Evolutionary conservation across 805 yeast genomes (phyloP).

Genomic region (Candida caryicola): DNA sequence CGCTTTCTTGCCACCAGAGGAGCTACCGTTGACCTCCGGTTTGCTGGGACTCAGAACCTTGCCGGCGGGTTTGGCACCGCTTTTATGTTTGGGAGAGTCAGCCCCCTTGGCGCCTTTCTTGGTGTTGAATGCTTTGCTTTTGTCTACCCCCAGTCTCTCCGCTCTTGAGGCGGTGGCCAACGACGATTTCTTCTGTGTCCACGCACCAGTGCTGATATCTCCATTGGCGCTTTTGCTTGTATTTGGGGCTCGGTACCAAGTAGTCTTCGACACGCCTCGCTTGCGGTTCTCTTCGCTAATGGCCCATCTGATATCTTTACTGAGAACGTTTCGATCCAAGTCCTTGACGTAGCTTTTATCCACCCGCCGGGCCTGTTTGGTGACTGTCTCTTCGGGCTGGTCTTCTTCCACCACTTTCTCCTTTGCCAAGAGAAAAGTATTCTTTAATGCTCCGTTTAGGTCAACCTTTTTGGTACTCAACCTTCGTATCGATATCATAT

Average conservation of each 20-base stretch:
- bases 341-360: conserved; percentile 12
- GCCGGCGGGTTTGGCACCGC: not conserved
- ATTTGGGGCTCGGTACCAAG: not conserved
- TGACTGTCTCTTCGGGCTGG: not conserved
- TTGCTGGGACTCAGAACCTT: not conserved
- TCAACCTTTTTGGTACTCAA: conserved; percentile 4
- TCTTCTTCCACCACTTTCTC: conserved; percentile 5
- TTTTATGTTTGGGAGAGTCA: not conserved
- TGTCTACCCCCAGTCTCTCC: no score
- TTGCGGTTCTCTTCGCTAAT: conserved; percentile 3
- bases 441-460: conserved; percentile 10
- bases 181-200: not conserved
- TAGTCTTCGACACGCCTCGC: not conserved
- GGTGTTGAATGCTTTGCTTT: not conserved
- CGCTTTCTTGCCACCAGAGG: not conserved
- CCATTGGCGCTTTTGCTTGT: not conserved
- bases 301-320: conserved; percentile 9
- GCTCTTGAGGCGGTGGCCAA: not conserved
- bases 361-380: conserved; percentile 4
- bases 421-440: conserved; percentile 7
- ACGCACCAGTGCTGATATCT: not conserved
- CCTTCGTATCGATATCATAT: not conserved
- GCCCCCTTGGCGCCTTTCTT: not conserved
- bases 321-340: conserved; percentile 10
- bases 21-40: no score